Base-by-base conservation (phyloP, 352 stramenopile genomes). In the Elongisporangium anandrum region DNA sequence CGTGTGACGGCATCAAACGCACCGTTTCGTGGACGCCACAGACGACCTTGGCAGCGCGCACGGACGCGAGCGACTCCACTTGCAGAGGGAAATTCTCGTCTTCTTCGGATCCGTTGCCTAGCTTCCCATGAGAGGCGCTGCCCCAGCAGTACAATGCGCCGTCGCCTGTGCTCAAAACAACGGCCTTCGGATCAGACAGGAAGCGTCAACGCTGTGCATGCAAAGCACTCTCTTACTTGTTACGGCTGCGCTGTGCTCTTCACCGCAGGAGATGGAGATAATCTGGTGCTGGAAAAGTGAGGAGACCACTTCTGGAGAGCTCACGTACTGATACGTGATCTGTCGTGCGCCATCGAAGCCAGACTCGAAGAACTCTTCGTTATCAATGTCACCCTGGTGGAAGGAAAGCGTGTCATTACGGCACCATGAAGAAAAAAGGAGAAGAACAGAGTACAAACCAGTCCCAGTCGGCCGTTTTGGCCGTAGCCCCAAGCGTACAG, bases 401-500 rank as follows among this genome's bases (percentile, higher is more conserved):
- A 47, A 38, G 21, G 26, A 16, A 48, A 48, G 24, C 17, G 17
- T 13, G 20, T 45, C 20, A 26, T 52, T 45, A 6, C 29, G 59
- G 16, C 1, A 38, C 50, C 48, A 29, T 34, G 5, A 15, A 24
- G 1, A 1, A 49, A 38, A 53, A 16, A 24, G 24, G 26, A 41
- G 12, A 49, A 39, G 9, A 23, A 21, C 3, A n/a, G 17, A 5
- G 16, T n/a, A 59, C 70, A 5, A 68, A 87, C 79, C 57, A 92
- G 48, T 21, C 82, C 82, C 3, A 92, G 63, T 3, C 80, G 78
- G 22, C 82, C 82, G 29, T 89, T 87, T 57, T 87, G 65, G 8
- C 65, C 82, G 50, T 83, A 85, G 1, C 82, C 82, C 82, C 82
- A 92, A 1, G 80, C 74, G 52, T 92, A 92, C 17, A 92, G 61